Percentiles rank a stretch among this genome's conserved stretches.
phyloP scores from a whole-genome alignment of 257 asterid species.

The Linderniella brevidens region DNA sequence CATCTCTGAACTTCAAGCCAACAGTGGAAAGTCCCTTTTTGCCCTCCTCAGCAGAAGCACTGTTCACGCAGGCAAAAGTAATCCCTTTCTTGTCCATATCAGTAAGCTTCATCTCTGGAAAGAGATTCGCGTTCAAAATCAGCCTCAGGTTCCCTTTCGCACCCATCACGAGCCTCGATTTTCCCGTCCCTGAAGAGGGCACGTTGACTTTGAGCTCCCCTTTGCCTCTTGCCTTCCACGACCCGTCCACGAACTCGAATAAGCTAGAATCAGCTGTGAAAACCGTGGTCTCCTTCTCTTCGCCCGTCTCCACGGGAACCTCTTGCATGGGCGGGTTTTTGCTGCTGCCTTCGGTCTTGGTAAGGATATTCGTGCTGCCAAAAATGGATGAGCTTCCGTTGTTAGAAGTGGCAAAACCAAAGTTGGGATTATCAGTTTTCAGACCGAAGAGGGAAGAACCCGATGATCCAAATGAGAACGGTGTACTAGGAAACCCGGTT shows the following conservation, averaged over 20 bases:
- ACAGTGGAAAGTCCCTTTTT: constrained; percentile 57
- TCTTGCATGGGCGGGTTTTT: constrained; percentile 43
- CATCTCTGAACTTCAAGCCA: constrained; percentile 79
- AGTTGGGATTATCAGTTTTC: constrained; percentile 22
- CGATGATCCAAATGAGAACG: constrained; percentile 43
- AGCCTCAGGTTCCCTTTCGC: constrained; percentile 69
- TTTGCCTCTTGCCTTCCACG: constrained; percentile 90
- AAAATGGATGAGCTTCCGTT: constrained; percentile 33
- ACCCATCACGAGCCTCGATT: constrained; percentile 81
- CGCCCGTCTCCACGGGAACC: constrained; percentile 56
- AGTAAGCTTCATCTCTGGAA: constrained; percentile 81
- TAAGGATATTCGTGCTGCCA: constrained; percentile 18
- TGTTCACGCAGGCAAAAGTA: constrained; percentile 79
- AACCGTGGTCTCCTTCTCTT: constrained; percentile 55
- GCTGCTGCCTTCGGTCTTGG: constrained; percentile 21
- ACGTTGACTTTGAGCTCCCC: constrained; percentile 77
- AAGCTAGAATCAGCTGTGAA: constrained; percentile 60
- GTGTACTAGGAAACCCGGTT: constrained; percentile 64
- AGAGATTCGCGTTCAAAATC: constrained; percentile 72
- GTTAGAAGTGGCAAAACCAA: constrained; percentile 27
- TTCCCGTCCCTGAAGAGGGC: constrained; percentile 34
- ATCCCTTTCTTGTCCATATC: constrained; percentile 85
- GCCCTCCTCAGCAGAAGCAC: constrained; percentile 53
- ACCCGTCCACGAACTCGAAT: constrained; percentile 50
- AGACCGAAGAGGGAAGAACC: constrained; percentile 26